Evolutionary conservation across 805 yeast genomes (phyloP), one percentile per base, ranked within the genome.

Genomic region (Saturnispora serradocipensis): DNA sequence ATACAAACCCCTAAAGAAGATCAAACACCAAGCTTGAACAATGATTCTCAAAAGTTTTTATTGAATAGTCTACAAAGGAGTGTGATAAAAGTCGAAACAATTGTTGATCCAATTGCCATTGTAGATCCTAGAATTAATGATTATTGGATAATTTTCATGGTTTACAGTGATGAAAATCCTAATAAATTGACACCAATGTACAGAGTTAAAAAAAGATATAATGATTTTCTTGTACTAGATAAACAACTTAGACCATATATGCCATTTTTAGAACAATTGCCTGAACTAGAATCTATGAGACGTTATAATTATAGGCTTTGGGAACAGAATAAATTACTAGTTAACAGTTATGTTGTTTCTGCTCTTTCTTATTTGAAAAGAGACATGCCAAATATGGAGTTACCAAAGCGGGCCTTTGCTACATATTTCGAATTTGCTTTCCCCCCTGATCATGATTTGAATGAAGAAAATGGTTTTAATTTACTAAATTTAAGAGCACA

Each of bases 191-290:
- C 62, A 32, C 68, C 67, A 30, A 57, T 67, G 43, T 90, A 95
- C 84, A 74, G 81, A 58, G 80, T 88, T 49, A 71, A 80, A 42
- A 88, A 88, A 60, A 66, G 80, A 2, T 76, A 81, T 53, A 68
- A 77, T 1, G 84, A 82, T 58, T 68, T 91, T n/a, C 55, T 71
- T 5, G 71, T 74, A 9, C 72, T 90, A 55, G 95, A 88, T 65
- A 65, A 68, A 22, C 78, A 74, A 39, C 69, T 88, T 10, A 72
- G 88, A 55, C 77, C 77, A 4, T 44, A 59, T 60, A 57, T 58
- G 16, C 59, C 63, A 15, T 58, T 55, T 20, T 49, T 66, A 36
- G 67, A 66, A 2, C 49, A 52, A 35, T 52, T 65, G 22, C 70
- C 70, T 1, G 63, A 61, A 36, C 48, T 54, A 36, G 51, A 61